phyloP scores from a whole-genome alignment of 306 rosid genomes.

The Corylus avellana region DNA sequence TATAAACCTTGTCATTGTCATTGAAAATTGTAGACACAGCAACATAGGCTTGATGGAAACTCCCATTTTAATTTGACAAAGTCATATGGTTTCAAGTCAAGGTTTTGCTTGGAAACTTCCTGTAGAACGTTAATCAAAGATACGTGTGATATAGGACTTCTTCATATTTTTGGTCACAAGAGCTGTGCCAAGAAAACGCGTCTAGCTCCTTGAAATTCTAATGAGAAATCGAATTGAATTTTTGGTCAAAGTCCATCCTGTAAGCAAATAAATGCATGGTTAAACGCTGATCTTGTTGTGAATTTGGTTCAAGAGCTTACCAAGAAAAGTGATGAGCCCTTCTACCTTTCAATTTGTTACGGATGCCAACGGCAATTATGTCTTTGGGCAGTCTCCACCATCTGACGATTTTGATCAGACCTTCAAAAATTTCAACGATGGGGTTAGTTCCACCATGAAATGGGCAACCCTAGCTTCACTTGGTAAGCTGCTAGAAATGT shows the following conservation, averaged over 20 bases:
- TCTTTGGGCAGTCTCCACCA: neutral
- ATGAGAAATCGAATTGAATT: neutral
- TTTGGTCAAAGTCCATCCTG: neutral
- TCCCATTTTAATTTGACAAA: too few relatives aligned
- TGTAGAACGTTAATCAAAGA: too few relatives aligned
- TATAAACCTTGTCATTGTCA: too few relatives aligned
- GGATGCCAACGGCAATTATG: too few relatives aligned
- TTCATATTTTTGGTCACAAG: neutral
- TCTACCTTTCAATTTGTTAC: too few relatives aligned
- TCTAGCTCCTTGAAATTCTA: too few relatives aligned
- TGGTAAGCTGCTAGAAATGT: constrained; percentile 25
- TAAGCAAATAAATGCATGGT: neutral
- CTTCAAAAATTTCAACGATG: constrained; percentile 18
- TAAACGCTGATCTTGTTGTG: neutral
- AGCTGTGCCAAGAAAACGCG: neutral
- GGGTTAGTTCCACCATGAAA: neutral
- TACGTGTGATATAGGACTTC: too few relatives aligned
- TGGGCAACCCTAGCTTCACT: constrained; percentile 30
- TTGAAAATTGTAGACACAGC: too few relatives aligned
- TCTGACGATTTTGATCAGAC: neutral
- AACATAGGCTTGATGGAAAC: too few relatives aligned
- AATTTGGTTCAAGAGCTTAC: neutral
- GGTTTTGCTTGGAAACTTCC: neutral
- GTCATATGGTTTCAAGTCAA: too few relatives aligned
- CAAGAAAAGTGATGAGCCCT: neutral